These are phyloP conservation scores for Thinopyrum elongatum DNA, from an alignment of 176 grass and related monocot species.

Conservation along the genomic window DNA sequence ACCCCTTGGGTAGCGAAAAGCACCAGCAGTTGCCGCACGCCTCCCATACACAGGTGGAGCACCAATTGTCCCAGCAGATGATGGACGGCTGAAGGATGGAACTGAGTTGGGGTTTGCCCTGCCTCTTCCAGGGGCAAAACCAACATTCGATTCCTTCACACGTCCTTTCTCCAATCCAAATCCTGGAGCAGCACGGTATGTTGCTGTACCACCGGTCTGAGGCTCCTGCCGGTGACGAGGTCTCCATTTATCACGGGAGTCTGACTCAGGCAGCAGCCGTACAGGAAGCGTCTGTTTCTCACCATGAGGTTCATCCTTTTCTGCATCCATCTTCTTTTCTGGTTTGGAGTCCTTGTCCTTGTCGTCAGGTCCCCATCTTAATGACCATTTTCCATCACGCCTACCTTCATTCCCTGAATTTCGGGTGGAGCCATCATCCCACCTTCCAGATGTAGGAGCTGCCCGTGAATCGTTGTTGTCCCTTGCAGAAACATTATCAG, in stretches of 20 bases:
- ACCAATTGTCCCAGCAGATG: conserved; percentile 64
- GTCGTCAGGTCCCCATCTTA: conserved; percentile 96
- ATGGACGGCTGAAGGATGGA: conserved; percentile 38
- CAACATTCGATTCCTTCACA: conserved; percentile 54
- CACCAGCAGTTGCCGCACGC: conserved; percentile 19
- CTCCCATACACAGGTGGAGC: conserved; percentile 47
- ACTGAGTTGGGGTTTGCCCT: conserved; percentile 55
- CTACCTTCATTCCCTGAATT: conserved; percentile 53
- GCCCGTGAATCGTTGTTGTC: conserved; percentile 47
- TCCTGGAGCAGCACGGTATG: conserved; percentile 79
- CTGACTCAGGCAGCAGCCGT: conserved; percentile 63
- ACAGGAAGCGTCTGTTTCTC: conserved; percentile 65
- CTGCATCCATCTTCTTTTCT: conserved; percentile 71
- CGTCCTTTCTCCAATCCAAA: conserved; percentile 84
- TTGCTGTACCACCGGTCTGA: conserved; percentile 47
- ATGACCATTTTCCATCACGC: conserved; percentile 88
- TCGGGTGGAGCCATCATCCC: conserved; percentile 54
- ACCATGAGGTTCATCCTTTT: conserved; percentile 61
- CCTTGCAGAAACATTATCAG: conserved; percentile 66
- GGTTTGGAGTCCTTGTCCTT: conserved; percentile 71
- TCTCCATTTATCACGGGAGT: conserved; percentile 99
- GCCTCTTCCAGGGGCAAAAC: conserved; percentile 92
- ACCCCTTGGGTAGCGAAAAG: conserved; percentile 84
- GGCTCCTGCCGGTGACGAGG: conserved; percentile 91
- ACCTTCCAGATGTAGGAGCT: conserved; percentile 56